phyloP scores from a whole-genome alignment of 2,329 filamentous ascomycete species.

The Diaporthe destruens region DNA sequence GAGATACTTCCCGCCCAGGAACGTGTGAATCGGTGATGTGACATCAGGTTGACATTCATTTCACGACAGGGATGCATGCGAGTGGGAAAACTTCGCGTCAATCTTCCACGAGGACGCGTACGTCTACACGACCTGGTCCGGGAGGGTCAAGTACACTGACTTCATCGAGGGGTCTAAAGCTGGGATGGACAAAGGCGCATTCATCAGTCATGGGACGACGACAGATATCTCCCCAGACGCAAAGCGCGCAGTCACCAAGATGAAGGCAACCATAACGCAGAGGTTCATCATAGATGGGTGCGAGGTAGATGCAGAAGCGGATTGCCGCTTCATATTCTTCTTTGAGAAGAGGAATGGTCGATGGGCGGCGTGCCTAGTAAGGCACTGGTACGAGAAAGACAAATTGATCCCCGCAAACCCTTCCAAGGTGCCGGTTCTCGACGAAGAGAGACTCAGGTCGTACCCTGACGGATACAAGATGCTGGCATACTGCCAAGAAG shows the following conservation, averaged over 20 bases:
- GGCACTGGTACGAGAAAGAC: constrained; percentile 66
- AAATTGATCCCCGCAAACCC: constrained; percentile 61
- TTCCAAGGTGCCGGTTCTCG: constrained; percentile 54
- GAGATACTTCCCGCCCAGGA: not conserved
- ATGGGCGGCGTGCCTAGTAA: constrained; percentile 59
- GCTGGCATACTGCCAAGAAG: constrained; percentile 59
- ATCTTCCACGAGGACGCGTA: constrained; percentile 10
- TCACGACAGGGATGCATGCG: not conserved
- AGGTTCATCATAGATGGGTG: constrained; percentile 56
- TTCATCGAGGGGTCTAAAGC: constrained; percentile 8
- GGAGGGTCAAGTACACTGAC: constrained; percentile 12
- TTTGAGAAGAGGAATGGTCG: constrained; percentile 54
- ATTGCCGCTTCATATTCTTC: constrained; percentile 61
- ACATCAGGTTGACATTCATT: not conserved
- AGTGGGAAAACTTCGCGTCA: constrained; percentile 20
- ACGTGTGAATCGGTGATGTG: not conserved
- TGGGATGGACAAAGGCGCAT: not conserved
- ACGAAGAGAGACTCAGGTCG: constrained; percentile 53
- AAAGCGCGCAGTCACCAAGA: constrained; percentile 59
- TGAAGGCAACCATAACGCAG: constrained; percentile 65
- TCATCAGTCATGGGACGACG: not conserved
- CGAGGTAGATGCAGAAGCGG: constrained; percentile 60
- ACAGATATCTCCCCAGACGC: constrained; percentile 45
- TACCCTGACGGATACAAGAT: constrained; percentile 61
- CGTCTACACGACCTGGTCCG: constrained; percentile 10